Conservation (phyloP, 2,329 filamentous ascomycete genomes). For the Xylaria polymorpha region DNA sequence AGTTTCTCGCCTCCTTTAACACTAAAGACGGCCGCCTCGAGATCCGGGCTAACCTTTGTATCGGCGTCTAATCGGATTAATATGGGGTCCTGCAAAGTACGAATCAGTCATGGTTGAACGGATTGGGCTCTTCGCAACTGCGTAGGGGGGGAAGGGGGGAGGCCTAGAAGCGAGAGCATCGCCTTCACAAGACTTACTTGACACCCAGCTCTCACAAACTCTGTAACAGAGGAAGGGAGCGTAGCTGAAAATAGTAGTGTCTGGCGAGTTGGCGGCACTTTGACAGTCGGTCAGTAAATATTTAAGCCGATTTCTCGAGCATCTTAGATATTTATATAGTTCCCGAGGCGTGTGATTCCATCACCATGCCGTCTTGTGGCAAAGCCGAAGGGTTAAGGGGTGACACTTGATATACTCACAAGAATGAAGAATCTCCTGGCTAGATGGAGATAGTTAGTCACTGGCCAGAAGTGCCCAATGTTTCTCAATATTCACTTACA, state of each 20-base stretch:
- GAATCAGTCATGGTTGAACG: slow-evolving; percentile 5
- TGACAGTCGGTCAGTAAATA: slow-evolving; percentile 52
- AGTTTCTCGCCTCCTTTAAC: slow-evolving; percentile 95
- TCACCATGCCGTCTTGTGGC: too few relatives aligned
- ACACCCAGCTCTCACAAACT: slow-evolving; percentile 88
- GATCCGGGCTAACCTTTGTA: slow-evolving; percentile 93
- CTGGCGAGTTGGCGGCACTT: slow-evolving; percentile 81
- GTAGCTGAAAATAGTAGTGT: slow-evolving; percentile 96
- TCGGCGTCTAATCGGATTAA: slow-evolving; percentile 92
- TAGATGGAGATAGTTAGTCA: slow-evolving; percentile 53
- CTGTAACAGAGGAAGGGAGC: slow-evolving; percentile 90
- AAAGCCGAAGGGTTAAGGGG: not conserved
- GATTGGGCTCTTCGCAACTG: not conserved
- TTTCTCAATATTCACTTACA: slow-evolving; percentile 70
- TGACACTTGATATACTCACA: slow-evolving; percentile 16
- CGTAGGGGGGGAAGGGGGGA: not conserved
- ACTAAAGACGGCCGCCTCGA: slow-evolving; percentile 95
- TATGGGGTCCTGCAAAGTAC: slow-evolving; percentile 84
- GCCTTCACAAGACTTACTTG: slow-evolving; percentile 28
- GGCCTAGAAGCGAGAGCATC: not conserved
- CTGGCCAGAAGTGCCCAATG: not conserved
- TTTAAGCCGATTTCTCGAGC: not conserved
- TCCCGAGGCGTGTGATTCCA: too few relatives aligned
- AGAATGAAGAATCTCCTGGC: slow-evolving; percentile 38
- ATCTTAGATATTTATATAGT: too few relatives aligned